Percentiles rank a stretch among this genome's conserved stretches.
These are phyloP conservation scores for Vaccinium darrowii DNA, from an alignment of 148 eudicot species.

Conservation along the genomic window DNA sequence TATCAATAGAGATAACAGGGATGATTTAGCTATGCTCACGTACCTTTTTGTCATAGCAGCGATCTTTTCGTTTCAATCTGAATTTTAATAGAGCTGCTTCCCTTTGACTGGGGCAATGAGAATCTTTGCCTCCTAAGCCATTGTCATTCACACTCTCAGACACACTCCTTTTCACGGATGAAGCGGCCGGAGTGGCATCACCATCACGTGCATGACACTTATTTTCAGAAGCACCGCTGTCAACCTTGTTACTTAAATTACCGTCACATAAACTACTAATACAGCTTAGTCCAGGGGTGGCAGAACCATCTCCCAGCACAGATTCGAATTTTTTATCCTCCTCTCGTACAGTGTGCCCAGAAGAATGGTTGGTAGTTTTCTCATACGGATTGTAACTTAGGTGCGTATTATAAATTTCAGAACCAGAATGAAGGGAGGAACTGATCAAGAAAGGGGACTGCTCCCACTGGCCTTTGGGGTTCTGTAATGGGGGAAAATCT, in stretches of 20 bases:
- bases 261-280: constrained; percentile 53
- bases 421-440: constrained; percentile 35
- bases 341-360: constrained; percentile 18
- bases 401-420: constrained; percentile 29
- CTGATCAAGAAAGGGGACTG: constrained; percentile 29
- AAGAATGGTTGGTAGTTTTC: constrained; percentile 22
- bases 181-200: constrained; percentile 19
- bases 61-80: constrained; percentile 84
- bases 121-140: constrained; percentile 16
- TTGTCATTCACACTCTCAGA: constrained; percentile 31
- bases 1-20: neutral
- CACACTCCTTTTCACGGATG: constrained; percentile 29
- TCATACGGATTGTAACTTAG: constrained; percentile 14
- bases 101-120: constrained; percentile 46
- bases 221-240: constrained; percentile 28
- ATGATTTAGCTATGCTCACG: neutral
- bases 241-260: constrained; percentile 25
- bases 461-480: constrained; percentile 33
- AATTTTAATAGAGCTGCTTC: constrained; percentile 81
- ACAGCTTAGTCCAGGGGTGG: constrained; percentile 56
- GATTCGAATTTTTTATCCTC: constrained; percentile 36
- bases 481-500: constrained; percentile 16
- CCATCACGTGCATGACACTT: constrained; percentile 25
- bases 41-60: constrained; percentile 98
- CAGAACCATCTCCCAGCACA: constrained; percentile 38